Base-by-base conservation (phyloP, 495 filamentous ascomycete species). In the Tirmania nivea region DNA sequence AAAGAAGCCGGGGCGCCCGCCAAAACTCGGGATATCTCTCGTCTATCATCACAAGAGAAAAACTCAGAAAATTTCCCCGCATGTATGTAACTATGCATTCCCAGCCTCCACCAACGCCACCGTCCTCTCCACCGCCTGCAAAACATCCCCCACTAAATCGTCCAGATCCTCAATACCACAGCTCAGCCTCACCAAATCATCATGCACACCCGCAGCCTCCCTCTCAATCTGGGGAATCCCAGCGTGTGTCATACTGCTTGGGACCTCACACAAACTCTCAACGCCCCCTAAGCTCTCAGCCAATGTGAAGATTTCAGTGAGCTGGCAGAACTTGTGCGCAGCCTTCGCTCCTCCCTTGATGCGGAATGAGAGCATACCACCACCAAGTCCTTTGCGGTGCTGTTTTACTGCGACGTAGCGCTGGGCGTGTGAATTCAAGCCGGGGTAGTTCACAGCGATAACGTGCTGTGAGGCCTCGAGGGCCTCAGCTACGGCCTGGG, bases 311-410 rank as follows among this genome's bases (percentile, higher is more conserved):
- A 99, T 77, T 58, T 77, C 77, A 48, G 86, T 94, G 48, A 73
- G 71, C 68, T 92, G 77, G 74, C 92, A 96, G 75, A 99, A 96
- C 31, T 78, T 73, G 68, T 90, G 83, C 2, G 90, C 92, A 1
- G 87, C 90, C 47, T 73, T 73, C 57, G 82, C 71, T n/a, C 90
- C 90, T 51, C 92, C 90, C 56, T 78, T 77, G 66, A 97, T 84
- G 52, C 90, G 82, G 81, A 97, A 97, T 53, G 80, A 86, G 42
- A 97, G 75, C 92, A 97, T 96, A 53, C 90, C 90, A 59, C 90
- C 90, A 48, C 92, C 92, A 76, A 96, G 80, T 51, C 86, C 92
- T 59, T 90, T 74, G 56, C 92, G 81, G 70, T 97, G 90, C 70
- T 97, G 90, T 69, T 83, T 81, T 57, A 81, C 54, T 11, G 88